Evolutionary conservation across 164 flowering plant species (phyloP), one percentile per base, ranked within the genome.

Genomic region (Sextonia rubra): DNA sequence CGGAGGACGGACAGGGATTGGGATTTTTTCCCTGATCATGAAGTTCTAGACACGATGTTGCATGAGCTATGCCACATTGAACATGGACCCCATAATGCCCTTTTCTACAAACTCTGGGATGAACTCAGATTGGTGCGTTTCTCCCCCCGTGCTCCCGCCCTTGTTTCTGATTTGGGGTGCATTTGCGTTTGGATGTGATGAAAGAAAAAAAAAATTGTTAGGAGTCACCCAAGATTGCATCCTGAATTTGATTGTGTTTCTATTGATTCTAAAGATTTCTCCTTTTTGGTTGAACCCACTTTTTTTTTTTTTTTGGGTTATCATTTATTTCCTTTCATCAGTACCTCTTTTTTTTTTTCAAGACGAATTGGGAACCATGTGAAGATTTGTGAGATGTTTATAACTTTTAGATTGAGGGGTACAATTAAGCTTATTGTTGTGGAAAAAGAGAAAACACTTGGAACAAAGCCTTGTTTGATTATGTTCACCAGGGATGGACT

Each of bases 1-100:
- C 81, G 99, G 70, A 87, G 84, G 81, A 85, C 87, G 15, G 86
- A 88, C 68, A 82, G 86, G 47, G 97, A 93, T 70, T 82, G 79
- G 83, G 93, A 88, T 66, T 95, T 95, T 85, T 78, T 70, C 58
- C 94, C 96, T 7, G 89, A 72, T 75, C 78, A 93, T 83, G 84
- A 91, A 78, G 79, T 95, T 75, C 88, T 95, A 2, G 99, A 91
- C 75, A 95, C 99, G 2, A 93, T 95, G 99, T 90, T 95, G 66
- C 99, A 95, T 64, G 99, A 95, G 80, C 94, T 95, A 65, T 91
- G 99, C 82, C 99, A 95, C 74, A 95, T 88, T 78, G 87, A 30
- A 9, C 89, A 86, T 78, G 92, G 93, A 70, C 98, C 99, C 83
- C 99, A 95, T 62, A 87, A 95, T 82, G 94, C 94, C 49, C 76